A percentile compares a stretch with the other conserved stretches of the same genome.
These are phyloP conservation scores for Kodamaea hsintzibuensis DNA, from an alignment of 805 yeast genomes.

Conservation along the genomic window DNA sequence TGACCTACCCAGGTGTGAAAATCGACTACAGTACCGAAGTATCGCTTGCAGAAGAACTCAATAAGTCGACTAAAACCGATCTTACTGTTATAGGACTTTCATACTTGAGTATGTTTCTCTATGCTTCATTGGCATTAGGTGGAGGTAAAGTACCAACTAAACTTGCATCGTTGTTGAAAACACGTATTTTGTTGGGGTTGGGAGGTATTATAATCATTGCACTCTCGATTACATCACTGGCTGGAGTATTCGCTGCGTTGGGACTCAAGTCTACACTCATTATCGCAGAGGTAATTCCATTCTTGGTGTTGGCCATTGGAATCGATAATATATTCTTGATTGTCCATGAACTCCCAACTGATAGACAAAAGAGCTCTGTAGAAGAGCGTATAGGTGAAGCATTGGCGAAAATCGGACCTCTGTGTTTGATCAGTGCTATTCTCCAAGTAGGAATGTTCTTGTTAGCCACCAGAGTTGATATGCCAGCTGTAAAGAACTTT, in stretches of 20 bases:
- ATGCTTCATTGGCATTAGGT: constrained; percentile 81
- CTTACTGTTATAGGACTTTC: constrained; percentile 67
- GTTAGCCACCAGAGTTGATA: constrained; percentile 76
- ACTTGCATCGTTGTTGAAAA: constrained; percentile 39
- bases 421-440: constrained; percentile 73
- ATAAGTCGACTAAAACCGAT: constrained; percentile 80
- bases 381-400: constrained; percentile 64
- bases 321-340: constrained; percentile 90
- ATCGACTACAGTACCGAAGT: constrained; percentile 79
- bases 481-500: constrained; percentile 96
- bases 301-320: constrained; percentile 91
- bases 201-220: constrained; percentile 83
- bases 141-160: constrained; percentile 15
- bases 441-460: constrained; percentile 80
- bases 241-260: constrained; percentile 74
- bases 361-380: constrained; percentile 24
- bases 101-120: constrained; percentile 81
- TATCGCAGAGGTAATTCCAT: constrained; percentile 96
- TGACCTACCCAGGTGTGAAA: constrained; percentile 32
- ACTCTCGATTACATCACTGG: constrained; percentile 77
- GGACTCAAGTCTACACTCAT: constrained; percentile 86
- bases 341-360: constrained; percentile 64
- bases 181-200: constrained; percentile 76
- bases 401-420: constrained; percentile 79
- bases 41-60: constrained; percentile 82